These are phyloP conservation scores for Syzygium malaccense DNA, from an alignment of 441 rosid species.

Conservation along the genomic window DNA sequence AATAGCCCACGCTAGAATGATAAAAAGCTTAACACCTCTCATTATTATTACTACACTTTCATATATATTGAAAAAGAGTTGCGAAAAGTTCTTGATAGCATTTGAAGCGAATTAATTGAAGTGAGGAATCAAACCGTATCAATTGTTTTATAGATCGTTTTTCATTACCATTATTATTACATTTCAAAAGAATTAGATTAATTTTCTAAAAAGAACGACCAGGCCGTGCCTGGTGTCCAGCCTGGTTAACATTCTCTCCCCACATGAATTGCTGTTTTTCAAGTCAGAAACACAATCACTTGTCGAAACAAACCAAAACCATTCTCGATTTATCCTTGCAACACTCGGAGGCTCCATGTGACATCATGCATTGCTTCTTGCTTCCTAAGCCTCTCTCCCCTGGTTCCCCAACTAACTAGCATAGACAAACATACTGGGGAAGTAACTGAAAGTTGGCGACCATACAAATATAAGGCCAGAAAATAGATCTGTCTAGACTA, in stretches of 20 bases:
- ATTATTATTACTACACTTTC: too few relatives aligned
- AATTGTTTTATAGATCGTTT: too few relatives aligned
- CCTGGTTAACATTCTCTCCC: not conserved
- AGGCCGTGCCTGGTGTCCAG: not conserved
- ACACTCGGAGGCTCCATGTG: not conserved
- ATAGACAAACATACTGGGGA: not conserved
- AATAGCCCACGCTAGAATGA: too few relatives aligned
- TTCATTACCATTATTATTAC: not conserved
- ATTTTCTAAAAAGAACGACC: not conserved
- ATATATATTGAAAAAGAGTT: too few relatives aligned
- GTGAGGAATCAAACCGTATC: too few relatives aligned
- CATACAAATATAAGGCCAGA: not conserved
- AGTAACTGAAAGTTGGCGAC: not conserved
- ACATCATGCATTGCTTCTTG: not conserved
- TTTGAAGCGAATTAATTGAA: too few relatives aligned
- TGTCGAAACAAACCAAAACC: not conserved
- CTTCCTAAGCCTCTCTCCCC: not conserved
- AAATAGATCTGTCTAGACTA: not conserved
- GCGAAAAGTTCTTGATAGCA: too few relatives aligned
- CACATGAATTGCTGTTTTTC: not conserved
- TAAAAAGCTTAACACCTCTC: too few relatives aligned
- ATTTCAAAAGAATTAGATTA: not conserved
- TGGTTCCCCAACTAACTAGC: not conserved
- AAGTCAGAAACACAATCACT: not conserved
- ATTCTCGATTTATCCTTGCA: not conserved